These are phyloP conservation scores for Saraca asoca DNA, from an alignment of 331 rosid genomes.

Conservation along the genomic window DNA sequence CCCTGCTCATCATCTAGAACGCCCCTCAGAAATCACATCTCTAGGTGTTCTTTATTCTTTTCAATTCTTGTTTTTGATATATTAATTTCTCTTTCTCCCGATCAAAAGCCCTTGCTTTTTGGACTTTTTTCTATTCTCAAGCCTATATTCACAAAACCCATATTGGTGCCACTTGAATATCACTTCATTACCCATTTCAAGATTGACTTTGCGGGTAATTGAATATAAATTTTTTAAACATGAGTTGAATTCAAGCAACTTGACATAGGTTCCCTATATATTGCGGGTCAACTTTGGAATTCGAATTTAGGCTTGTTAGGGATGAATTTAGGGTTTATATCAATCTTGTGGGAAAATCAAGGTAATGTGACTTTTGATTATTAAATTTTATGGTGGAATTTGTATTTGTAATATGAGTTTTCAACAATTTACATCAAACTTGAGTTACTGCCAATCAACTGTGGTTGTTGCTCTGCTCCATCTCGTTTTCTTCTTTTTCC, in stretches of 20 bases:
- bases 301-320: conserved; percentile 37
- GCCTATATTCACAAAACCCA: conserved; percentile 21
- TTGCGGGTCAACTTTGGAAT: conserved; percentile 24
- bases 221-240: not conserved
- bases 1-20: conserved; percentile 30
- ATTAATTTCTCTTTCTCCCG: not conserved
- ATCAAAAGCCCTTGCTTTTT: not conserved
- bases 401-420: too few relatives aligned
- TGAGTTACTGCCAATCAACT: not conserved
- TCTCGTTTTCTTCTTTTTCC: too few relatives aligned
- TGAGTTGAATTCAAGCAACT: conserved; percentile 34
- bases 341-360: conserved; percentile 14
- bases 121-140: not conserved
- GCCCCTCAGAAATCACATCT: conserved; percentile 17
- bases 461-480: too few relatives aligned
- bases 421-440: not conserved
- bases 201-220: not conserved
- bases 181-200: not conserved
- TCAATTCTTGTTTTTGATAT: not conserved
- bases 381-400: conserved; percentile 24
- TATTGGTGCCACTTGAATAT: conserved; percentile 18
- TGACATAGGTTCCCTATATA: not conserved
- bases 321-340: conserved; percentile 47
- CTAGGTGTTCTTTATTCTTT: conserved; percentile 49
- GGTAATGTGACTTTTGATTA: conserved; percentile 14